Evolutionary conservation across 495 filamentous ascomycete genomes (phyloP).

Genomic region (Penicillium cinerascens): DNA sequence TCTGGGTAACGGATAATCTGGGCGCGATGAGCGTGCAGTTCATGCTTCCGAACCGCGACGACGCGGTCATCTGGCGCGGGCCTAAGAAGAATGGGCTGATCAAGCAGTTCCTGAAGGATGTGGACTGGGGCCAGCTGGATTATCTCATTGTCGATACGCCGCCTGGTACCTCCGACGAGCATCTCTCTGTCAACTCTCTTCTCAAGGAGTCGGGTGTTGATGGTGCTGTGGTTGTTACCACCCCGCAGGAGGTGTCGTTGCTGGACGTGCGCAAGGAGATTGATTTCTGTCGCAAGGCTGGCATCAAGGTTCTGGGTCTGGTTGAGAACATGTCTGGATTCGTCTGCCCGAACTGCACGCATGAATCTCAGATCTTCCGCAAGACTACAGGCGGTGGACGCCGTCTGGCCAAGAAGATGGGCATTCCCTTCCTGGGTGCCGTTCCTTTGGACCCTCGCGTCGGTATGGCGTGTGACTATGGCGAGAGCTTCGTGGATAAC

Average conservation of each 20-base stretch:
- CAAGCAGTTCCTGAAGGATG: conserved; percentile 95
- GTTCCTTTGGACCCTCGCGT: conserved; percentile 95
- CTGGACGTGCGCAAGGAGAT: conserved; percentile 95
- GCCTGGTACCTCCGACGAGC: conserved; percentile 91
- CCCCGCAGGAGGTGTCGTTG: conserved; percentile 89
- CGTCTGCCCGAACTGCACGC: conserved; percentile 84
- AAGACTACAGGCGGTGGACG: conserved; percentile 87
- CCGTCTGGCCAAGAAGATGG: conserved; percentile 75
- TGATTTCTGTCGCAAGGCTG: conserved; percentile 93
- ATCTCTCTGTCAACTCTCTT: conserved; percentile 84
- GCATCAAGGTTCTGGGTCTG: conserved; percentile 79
- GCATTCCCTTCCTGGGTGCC: conserved; percentile 79
- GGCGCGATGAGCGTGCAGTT: conserved; percentile 96
- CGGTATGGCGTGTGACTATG: conserved; percentile 93
- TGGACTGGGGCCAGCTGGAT: conserved; percentile 94
- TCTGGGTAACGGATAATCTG: conserved; percentile 89
- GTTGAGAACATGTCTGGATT: conserved; percentile 99
- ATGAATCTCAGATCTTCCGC: conserved; percentile 80
- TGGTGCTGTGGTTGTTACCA: conserved; percentile 89
- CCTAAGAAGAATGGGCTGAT: conserved; percentile 98
- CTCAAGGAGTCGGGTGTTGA: conserved; percentile 86
- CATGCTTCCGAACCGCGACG: conserved; percentile 88
- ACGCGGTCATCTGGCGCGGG: conserved; percentile 94
- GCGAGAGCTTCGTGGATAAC: conserved; percentile 92
- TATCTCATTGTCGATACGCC: conserved; percentile 93